Conservation (phyloP, 2,329 filamentous ascomycete genomes). For the Fusarium austroafricanum region DNA sequence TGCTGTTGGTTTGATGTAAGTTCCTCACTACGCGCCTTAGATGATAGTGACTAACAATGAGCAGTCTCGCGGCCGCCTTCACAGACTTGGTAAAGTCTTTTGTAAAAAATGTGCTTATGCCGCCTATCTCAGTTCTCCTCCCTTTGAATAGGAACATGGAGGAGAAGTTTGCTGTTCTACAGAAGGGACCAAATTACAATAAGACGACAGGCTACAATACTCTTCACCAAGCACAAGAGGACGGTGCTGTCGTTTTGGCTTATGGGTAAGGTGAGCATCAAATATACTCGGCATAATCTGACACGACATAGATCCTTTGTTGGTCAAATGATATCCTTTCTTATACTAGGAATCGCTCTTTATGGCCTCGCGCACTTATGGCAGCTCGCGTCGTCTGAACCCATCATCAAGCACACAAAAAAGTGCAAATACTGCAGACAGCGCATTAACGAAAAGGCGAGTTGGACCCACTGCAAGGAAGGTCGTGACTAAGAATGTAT, state of each 20-base stretch:
- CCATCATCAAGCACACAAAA: constrained; percentile 76
- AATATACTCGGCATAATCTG: not conserved
- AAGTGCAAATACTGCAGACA: constrained; percentile 77
- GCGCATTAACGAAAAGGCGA: constrained; percentile 71
- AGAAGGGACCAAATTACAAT: constrained; percentile 65
- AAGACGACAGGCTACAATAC: constrained; percentile 73
- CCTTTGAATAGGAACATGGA: constrained; percentile 78
- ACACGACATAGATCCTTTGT: constrained; percentile 63
- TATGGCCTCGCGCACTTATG: constrained; percentile 74
- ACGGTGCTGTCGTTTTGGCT: constrained; percentile 78
- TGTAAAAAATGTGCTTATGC: constrained; percentile 76
- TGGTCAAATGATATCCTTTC: constrained; percentile 73
- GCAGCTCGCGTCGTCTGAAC: constrained; percentile 69
- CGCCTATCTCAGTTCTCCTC: constrained; percentile 74
- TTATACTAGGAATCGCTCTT: constrained; percentile 72
- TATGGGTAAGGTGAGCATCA: constrained; percentile 66
- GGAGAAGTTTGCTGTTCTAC: constrained; percentile 77
- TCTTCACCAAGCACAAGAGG: constrained; percentile 73
- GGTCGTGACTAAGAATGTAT: constrained; percentile 10
- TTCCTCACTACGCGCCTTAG: constrained; percentile 6
- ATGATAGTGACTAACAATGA: constrained; percentile 12
- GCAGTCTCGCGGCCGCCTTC: constrained; percentile 75
- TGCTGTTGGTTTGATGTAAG: constrained; percentile 78
- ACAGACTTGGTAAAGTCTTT: constrained; percentile 78
- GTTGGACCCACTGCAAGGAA: constrained; percentile 9